A percentile compares a stretch with the other conserved stretches of the same genome.
Evolutionary conservation across 805 yeast species (phyloP).

Genomic region (Saccharomycopsis synnaedendra): DNA sequence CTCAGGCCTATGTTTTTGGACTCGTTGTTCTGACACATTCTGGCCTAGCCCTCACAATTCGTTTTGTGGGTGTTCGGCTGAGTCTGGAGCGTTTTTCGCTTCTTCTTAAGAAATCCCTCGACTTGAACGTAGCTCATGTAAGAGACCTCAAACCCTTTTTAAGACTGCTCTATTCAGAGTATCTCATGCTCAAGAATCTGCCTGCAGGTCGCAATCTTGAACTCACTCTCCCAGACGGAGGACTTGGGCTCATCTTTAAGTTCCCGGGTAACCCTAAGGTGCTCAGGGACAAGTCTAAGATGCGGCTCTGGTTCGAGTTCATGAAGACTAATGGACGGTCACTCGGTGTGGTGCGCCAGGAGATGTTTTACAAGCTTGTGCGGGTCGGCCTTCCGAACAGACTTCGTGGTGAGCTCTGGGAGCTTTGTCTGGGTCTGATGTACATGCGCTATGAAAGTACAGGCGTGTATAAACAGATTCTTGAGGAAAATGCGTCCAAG

Average conservation of each 20-base stretch:
- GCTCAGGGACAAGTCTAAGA: conserved; percentile 68
- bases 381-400: conserved; percentile 93
- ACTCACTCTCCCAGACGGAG: conserved; percentile 59
- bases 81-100: conserved; percentile 75
- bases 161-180: conserved; percentile 75
- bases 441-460: conserved; percentile 54
- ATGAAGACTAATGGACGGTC: conserved; percentile 79
- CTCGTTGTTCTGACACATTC: conserved; percentile 60
- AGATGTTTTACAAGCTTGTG: conserved; percentile 68
- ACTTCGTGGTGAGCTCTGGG: conserved; percentile 95
- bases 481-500: conserved; percentile 51
- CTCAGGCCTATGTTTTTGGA: conserved; percentile 62
- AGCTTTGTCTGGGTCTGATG: conserved; percentile 78
- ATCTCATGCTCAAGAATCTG: conserved; percentile 48
- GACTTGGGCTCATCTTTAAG: conserved; percentile 73
- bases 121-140: conserved; percentile 51
- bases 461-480: conserved; percentile 45
- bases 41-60: conserved; percentile 50
- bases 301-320: conserved; percentile 90
- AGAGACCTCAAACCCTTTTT: conserved; percentile 53
- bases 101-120: conserved; percentile 47
- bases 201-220: conserved; percentile 26
- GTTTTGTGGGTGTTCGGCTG: conserved; percentile 69
- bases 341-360: conserved; percentile 60
- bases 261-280: conserved; percentile 84